Evolutionary conservation across 768 basidiomycete species (phyloP).

Genomic region (Kwoniella dejecticola): DNA sequence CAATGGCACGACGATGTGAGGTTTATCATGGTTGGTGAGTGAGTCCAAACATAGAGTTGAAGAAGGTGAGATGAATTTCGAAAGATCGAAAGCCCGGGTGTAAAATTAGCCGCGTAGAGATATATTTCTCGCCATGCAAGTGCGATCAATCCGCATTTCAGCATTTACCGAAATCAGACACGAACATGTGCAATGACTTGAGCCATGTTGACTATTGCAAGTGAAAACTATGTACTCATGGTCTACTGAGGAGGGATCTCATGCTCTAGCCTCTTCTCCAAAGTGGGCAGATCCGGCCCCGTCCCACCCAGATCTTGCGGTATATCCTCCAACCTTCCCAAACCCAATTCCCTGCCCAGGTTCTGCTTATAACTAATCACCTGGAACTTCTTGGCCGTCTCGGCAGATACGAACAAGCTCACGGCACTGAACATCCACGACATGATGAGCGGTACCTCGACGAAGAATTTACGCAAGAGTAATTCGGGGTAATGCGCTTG

Average conservation of each 20-base stretch:
- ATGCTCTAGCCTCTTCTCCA: conserved; percentile 7
- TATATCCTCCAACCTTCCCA: conserved; percentile 3
- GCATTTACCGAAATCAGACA: too few species aligned
- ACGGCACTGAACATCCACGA: conserved; percentile 22
- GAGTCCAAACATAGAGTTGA: too few species aligned
- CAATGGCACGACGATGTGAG: conserved; percentile 7
- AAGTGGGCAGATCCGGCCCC: conserved; percentile 6
- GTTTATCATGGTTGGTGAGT: neutral
- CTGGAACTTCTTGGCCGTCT: conserved; percentile 30
- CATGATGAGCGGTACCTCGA: conserved; percentile 15
- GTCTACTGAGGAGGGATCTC: neutral
- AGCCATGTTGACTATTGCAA: too few species aligned
- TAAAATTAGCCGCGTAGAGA: too few species aligned
- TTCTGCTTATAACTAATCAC: conserved; percentile 15
- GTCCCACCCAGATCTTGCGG: conserved; percentile 20
- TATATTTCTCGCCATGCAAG: too few species aligned
- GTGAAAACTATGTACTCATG: too few species aligned
- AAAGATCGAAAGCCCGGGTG: neutral
- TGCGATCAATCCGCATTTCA: too few species aligned
- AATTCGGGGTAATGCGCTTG: conserved; percentile 28
- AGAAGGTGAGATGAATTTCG: neutral
- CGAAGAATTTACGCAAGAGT: conserved; percentile 26
- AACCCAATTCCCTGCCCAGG: conserved; percentile 11
- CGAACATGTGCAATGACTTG: too few species aligned
- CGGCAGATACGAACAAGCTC: conserved; percentile 20